Conservation (phyloP, 225 moss, liverwort and hornwort genomes). For the Polytrichum formosum region DNA sequence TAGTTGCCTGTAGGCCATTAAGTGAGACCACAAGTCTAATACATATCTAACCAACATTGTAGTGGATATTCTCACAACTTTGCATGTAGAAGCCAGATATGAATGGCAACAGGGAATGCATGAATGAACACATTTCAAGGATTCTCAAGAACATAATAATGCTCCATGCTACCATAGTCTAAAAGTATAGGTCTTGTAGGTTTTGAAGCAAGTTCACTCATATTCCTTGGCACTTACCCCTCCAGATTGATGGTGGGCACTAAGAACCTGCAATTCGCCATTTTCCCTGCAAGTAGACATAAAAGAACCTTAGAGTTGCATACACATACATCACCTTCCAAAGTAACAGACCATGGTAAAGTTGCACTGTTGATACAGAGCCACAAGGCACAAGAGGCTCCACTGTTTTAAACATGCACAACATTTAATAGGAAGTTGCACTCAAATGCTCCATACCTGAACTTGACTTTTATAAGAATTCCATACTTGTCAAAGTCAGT, state of each 20-base stretch:
- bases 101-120: background rate
- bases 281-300: slow-evolving; percentile 56
- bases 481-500: slow-evolving; percentile 91
- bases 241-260: slow-evolving; percentile 97
- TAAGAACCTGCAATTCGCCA: slow-evolving; percentile 87
- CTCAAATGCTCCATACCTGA: slow-evolving; percentile 49
- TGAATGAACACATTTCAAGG: background rate
- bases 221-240: slow-evolving; percentile 53
- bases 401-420: slow-evolving; percentile 2
- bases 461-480: slow-evolving; percentile 94
- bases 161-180: no score
- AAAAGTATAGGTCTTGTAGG: no score
- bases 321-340: no score
- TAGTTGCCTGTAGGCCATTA: no score
- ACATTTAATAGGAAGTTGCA: background rate
- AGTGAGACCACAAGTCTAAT: no score
- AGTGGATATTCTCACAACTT: no score
- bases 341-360: no score
- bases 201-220: no score
- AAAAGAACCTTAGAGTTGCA: background rate
- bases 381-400: no score
- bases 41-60: no score
- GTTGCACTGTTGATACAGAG: no score
- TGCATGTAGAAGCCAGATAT: background rate
- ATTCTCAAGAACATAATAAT: no score